Evolutionary conservation across 148 eudicot species (phyloP).

Genomic region (Heliosperma pusillum): DNA sequence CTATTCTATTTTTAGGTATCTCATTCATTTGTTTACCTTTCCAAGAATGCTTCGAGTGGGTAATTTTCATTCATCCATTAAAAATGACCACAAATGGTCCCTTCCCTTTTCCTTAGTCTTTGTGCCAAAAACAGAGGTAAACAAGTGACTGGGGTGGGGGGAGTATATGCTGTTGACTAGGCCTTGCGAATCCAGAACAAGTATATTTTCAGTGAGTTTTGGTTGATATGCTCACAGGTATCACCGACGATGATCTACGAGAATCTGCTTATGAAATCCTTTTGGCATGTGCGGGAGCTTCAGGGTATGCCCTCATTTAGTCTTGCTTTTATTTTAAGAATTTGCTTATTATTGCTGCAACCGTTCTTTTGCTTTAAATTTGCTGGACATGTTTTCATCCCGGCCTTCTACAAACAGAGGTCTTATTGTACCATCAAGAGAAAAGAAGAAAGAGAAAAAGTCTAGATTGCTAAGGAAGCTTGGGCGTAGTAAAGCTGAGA

Average conservation of each 20-base stretch:
- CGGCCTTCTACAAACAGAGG: slow-evolving; percentile 47
- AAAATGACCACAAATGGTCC: no score
- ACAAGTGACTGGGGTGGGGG: no score
- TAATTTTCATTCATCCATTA: no score
- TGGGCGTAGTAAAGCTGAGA: slow-evolving; percentile 78
- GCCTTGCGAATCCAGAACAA: not conserved
- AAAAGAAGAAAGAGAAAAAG: slow-evolving; percentile 89
- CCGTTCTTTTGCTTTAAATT: slow-evolving; percentile 21
- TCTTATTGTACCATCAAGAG: slow-evolving; percentile 88
- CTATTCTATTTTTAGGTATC: no score
- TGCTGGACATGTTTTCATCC: slow-evolving; percentile 16
- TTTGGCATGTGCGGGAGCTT: slow-evolving; percentile 97
- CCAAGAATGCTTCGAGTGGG: no score
- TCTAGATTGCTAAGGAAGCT: slow-evolving; percentile 85
- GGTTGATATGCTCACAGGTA: slow-evolving; percentile 43
- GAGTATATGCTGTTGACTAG: not conserved
- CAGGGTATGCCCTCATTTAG: slow-evolving; percentile 59
- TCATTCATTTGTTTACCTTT: no score
- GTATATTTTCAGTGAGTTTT: slow-evolving; percentile 13
- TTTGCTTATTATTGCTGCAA: not conserved
- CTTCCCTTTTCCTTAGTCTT: no score
- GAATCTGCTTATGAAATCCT: slow-evolving; percentile 96
- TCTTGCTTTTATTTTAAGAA: slow-evolving; percentile 19
- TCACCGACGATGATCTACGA: slow-evolving; percentile 89
- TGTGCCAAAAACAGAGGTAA: no score